phyloP scores from a whole-genome alignment of 2,329 filamentous ascomycete species.

The Sclerotiophoma versabilis region DNA sequence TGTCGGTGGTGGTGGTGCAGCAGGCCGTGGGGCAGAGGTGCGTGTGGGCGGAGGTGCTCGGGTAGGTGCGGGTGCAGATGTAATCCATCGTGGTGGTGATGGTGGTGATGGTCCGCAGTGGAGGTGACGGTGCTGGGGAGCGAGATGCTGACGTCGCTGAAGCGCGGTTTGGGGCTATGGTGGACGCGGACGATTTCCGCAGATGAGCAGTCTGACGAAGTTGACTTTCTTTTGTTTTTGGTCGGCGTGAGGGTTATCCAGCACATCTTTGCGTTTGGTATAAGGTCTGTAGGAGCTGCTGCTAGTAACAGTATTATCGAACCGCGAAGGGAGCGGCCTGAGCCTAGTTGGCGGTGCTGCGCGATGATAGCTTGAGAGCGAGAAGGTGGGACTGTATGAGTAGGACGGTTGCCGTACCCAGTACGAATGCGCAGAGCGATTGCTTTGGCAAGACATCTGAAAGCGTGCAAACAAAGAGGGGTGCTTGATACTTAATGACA shows the following conservation, averaged over 20 bases:
- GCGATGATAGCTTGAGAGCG: conserved; percentile 30
- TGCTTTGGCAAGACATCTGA: conserved; percentile 32
- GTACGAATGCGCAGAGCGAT: conserved; percentile 23
- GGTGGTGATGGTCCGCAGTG: conserved; percentile 1
- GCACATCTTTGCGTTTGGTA: conserved; percentile 30
- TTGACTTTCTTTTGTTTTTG: conserved; percentile 24
- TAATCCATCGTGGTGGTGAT: conserved; percentile 17
- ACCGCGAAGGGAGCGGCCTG: conserved; percentile 27
- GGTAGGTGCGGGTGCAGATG: conserved; percentile 25
- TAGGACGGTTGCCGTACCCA: conserved; percentile 28
- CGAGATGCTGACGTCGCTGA: conserved; percentile 32
- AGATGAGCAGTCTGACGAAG: conserved; percentile 14
- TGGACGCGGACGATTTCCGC: conserved; percentile 40
- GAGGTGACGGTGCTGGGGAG: conserved; percentile 26
- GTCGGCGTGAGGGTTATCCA: conserved; percentile 42
- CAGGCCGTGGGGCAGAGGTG: conserved; percentile 20
- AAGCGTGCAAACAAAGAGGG: conserved; percentile 14
- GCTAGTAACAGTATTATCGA: no score
- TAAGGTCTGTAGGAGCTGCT: conserved; percentile 13
- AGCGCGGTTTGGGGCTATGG: conserved; percentile 27
- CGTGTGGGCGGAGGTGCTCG: conserved; percentile 33
- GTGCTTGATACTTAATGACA: conserved; percentile 25
- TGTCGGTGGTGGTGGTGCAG: conserved; percentile 29
- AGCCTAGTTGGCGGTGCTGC: conserved; percentile 32
- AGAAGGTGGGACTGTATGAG: conserved; percentile 29